phyloP scores from a whole-genome alignment of 1,284 basidiomycete species.

The Sphagnurus paluster region DNA sequence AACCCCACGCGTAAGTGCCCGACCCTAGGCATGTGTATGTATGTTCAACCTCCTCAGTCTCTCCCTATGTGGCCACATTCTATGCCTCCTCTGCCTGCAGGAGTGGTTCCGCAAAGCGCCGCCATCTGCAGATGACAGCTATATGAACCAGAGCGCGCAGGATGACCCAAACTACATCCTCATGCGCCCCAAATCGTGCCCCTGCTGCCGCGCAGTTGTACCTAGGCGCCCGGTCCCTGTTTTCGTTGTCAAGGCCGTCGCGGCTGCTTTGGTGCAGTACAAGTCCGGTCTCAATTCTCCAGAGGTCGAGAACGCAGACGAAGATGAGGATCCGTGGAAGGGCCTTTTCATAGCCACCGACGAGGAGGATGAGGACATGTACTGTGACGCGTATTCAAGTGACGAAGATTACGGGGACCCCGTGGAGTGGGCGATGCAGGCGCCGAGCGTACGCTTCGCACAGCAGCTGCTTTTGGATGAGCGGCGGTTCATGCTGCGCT shows the following conservation, averaged over 20 bases:
- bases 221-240: slow-evolving; percentile 60
- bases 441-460: not conserved
- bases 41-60: slow-evolving; percentile 43
- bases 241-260: slow-evolving; percentile 65
- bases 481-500: not conserved
- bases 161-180: slow-evolving; percentile 51
- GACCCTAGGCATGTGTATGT: not conserved
- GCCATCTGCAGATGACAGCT: slow-evolving; percentile 49
- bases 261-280: slow-evolving; percentile 45
- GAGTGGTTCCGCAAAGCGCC: slow-evolving; percentile 75
- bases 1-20: slow-evolving; percentile 61
- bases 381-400: slow-evolving; percentile 24
- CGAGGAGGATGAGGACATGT: slow-evolving; percentile 35
- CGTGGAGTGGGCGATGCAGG: slow-evolving; percentile 16
- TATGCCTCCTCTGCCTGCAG: slow-evolving; percentile 67
- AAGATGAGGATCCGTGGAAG: slow-evolving; percentile 59
- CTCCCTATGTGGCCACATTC: slow-evolving; percentile 71
- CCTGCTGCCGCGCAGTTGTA: slow-evolving; percentile 64
- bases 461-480: not conserved
- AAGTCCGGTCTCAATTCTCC: slow-evolving; percentile 26
- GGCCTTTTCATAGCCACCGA: slow-evolving; percentile 57
- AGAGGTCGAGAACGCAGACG: not conserved
- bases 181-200: slow-evolving; percentile 65
- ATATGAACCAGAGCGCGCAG: slow-evolving; percentile 46
- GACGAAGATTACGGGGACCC: slow-evolving; percentile 17